Evolutionary conservation across 305 asterid species (phyloP).

Genomic region (Petunia hybrid): DNA sequence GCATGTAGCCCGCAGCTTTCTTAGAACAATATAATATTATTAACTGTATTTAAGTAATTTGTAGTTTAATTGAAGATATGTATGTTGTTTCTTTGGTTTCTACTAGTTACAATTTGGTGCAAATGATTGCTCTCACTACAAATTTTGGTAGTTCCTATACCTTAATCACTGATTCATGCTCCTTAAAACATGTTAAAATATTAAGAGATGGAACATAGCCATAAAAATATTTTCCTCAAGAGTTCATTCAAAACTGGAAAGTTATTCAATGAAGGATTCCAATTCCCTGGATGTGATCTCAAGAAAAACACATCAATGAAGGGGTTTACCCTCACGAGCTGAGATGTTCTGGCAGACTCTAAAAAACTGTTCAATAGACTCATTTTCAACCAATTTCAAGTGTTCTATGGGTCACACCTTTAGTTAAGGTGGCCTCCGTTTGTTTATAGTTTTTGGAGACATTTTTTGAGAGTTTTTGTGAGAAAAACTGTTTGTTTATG

Average conservation of each 20-base stretch:
- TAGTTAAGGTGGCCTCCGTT: no score
- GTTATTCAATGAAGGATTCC: not conserved
- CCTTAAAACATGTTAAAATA: not conserved
- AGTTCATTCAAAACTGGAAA: not conserved
- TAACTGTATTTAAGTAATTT: constrained; percentile 16
- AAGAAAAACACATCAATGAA: no score
- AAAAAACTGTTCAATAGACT: no score
- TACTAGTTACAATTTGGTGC: not conserved
- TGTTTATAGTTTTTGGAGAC: no score
- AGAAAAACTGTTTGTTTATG: no score
- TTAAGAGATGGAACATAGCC: not conserved
- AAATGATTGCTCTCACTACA: not conserved
- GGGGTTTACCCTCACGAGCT: no score
- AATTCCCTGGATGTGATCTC: not conserved
- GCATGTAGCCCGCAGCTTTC: constrained; percentile 53
- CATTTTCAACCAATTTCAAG: no score
- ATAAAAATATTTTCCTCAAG: not conserved
- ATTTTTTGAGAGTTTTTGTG: no score
- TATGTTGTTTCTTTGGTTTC: not conserved
- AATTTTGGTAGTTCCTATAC: not conserved
- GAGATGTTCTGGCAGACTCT: no score
- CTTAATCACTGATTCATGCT: not conserved
- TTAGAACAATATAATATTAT: not conserved
- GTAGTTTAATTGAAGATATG: constrained; percentile 20
- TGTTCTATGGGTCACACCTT: no score